Conservation (phyloP, 2,329 filamentous ascomycete genomes). For the Blumeria hordei region DNA sequence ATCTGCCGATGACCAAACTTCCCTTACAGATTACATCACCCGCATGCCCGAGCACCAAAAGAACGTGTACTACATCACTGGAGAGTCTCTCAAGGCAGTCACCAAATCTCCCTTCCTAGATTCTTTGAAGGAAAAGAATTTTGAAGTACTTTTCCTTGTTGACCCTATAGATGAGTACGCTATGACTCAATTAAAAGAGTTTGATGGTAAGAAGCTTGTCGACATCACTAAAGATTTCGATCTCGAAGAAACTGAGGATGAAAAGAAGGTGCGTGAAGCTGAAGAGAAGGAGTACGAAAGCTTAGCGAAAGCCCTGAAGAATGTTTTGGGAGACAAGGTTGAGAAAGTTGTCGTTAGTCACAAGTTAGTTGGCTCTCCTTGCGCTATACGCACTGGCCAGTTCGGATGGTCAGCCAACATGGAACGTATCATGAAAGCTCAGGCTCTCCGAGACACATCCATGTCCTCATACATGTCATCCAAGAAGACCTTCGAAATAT, state of each 20-base stretch:
- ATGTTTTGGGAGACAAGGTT: slow-evolving; percentile 95
- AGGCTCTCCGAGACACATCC: slow-evolving; percentile 97
- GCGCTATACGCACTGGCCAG: slow-evolving; percentile 96
- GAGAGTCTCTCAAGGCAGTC: slow-evolving; percentile 97
- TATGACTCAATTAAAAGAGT: slow-evolving; percentile 50
- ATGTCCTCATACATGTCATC: slow-evolving; percentile 99
- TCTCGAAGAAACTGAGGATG: slow-evolving; percentile 97
- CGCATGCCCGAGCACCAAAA: slow-evolving; percentile 99
- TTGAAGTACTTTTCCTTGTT: slow-evolving; percentile 92
- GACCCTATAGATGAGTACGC: slow-evolving; percentile 51
- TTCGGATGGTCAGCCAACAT: slow-evolving; percentile 99
- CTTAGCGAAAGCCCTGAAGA: slow-evolving; percentile 94
- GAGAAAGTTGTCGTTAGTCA: slow-evolving; percentile 99
- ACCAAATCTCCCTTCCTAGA: slow-evolving; percentile 97
- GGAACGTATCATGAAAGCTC: slow-evolving; percentile 99
- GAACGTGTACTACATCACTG: slow-evolving; percentile 99
- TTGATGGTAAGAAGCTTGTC: slow-evolving; percentile 98
- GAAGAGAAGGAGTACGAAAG: slow-evolving; percentile 97
- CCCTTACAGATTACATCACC: slow-evolving; percentile 89
- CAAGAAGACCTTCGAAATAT: slow-evolving; percentile 99
- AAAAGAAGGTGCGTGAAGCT: slow-evolving; percentile 85
- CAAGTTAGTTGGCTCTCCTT: slow-evolving; percentile 86
- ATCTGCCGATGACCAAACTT: slow-evolving; percentile 88
- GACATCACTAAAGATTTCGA: slow-evolving; percentile 99
- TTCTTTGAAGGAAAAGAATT: slow-evolving; percentile 94